A percentile compares a stretch with the other conserved stretches of the same genome.
Conservation (phyloP, 805 yeast species). For the Candida easanensis region DNA sequence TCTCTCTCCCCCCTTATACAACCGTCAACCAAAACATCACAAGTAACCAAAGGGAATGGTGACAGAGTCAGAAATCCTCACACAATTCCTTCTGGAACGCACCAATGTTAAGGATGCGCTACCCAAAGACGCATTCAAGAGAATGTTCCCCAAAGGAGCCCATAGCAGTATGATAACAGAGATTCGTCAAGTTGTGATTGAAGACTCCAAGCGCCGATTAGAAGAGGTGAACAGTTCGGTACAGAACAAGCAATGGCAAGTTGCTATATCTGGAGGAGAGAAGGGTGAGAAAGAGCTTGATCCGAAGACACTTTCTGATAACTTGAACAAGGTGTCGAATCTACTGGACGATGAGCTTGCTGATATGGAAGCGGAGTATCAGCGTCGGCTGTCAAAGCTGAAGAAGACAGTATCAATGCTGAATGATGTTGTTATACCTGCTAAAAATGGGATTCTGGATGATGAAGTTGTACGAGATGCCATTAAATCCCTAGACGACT, state of each 20-base stretch:
- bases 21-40: background rate
- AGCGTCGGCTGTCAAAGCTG: background rate
- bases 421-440: background rate
- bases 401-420: background rate
- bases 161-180: constrained; percentile 2
- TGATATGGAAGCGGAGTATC: background rate
- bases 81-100: constrained; percentile 19
- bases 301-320: background rate
- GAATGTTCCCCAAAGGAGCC: constrained; percentile 17
- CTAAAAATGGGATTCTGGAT: background rate
- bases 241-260: background rate
- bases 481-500: background rate
- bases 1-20: background rate
- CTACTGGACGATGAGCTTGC: background rate
- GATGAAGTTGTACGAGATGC: background rate
- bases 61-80: constrained; percentile 17
- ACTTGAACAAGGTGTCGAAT: constrained; percentile 1
- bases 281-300: background rate
- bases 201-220: background rate
- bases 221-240: background rate
- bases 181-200: background rate
- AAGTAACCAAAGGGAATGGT: constrained; percentile 10
- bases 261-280: background rate
- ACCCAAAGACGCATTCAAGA: constrained; percentile 8
- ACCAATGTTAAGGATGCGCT: constrained; percentile 8